Conservation (phyloP, 169 alveolate genomes). For the Theileria equi region DNA sequence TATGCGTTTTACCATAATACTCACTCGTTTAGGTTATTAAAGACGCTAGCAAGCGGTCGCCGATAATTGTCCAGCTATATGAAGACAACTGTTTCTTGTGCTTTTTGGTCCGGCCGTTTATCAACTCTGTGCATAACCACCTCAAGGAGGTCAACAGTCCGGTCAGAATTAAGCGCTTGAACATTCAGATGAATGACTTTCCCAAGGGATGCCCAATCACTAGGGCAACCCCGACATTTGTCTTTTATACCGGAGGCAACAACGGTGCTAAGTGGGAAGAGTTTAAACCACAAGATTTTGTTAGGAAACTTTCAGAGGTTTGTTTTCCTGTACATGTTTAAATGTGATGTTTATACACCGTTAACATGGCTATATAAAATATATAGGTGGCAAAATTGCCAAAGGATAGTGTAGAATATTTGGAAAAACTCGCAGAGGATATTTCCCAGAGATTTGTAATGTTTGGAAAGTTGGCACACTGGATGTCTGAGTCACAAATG, state of each 20-base stretch:
- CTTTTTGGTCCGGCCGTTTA: conserved; percentile 70
- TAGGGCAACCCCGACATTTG: conserved; percentile 71
- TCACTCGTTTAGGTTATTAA: conserved; percentile 14
- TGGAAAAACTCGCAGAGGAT: conserved; percentile 33
- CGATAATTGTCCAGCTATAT: conserved; percentile 52
- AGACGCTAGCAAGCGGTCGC: conserved; percentile 18
- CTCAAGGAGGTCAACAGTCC: conserved; percentile 44
- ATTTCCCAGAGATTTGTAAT: conserved; percentile 27
- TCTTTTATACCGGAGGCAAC: conserved; percentile 29
- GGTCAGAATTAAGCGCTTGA: conserved; percentile 59
- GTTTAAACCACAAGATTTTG: conserved; percentile 58
- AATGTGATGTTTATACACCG: no score
- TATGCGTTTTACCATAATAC: neutral
- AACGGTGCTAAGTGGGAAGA: conserved; percentile 50
- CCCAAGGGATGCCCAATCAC: conserved; percentile 67
- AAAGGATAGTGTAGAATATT: conserved; percentile 19
- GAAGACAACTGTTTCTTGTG: conserved; percentile 73
- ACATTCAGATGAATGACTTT: conserved; percentile 70
- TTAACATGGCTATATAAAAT: conserved; percentile 3
- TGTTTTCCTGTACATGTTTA: neutral
- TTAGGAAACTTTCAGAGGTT: conserved; percentile 26
- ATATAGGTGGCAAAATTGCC: conserved; percentile 16
- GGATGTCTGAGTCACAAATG: conserved; percentile 36
- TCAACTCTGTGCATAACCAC: conserved; percentile 56
- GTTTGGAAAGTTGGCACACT: conserved; percentile 41